Conservation (phyloP, 768 basidiomycete species). For the Amanita jacksonii region DNA sequence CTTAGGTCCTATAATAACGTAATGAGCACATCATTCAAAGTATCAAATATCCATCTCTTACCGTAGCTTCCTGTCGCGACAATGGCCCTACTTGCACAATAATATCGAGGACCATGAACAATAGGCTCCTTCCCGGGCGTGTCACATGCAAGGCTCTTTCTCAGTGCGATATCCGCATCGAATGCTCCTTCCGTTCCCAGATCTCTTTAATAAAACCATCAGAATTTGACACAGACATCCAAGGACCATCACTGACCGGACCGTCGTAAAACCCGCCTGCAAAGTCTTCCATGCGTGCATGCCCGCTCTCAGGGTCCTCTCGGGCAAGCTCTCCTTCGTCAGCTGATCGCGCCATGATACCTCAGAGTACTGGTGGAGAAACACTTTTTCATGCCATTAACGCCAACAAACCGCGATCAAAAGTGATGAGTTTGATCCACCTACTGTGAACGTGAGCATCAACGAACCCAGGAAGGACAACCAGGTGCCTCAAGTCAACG, state of each 20-base stretch:
- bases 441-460: slow-evolving; percentile 48
- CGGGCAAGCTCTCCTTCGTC: slow-evolving; percentile 44
- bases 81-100: slow-evolving; percentile 49
- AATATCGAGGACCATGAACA: slow-evolving; percentile 58
- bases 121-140: slow-evolving; percentile 24
- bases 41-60: background rate
- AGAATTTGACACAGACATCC: background rate
- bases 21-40: slow-evolving; percentile 6
- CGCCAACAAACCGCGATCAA: too few species aligned
- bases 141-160: slow-evolving; percentile 34
- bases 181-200: slow-evolving; percentile 61
- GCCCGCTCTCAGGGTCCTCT: slow-evolving; percentile 52
- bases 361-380: slow-evolving; percentile 52
- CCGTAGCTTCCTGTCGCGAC: slow-evolving; percentile 55
- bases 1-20: slow-evolving; percentile 37
- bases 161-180: slow-evolving; percentile 49
- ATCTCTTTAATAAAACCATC: slow-evolving; percentile 28
- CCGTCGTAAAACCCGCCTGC: slow-evolving; percentile 54
- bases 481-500: slow-evolving; percentile 36
- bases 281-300: slow-evolving; percentile 48
- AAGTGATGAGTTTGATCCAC: slow-evolving; percentile 12
- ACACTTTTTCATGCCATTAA: slow-evolving; percentile 30
- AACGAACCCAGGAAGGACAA: slow-evolving; percentile 47
- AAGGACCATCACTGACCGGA: slow-evolving; percentile 30
- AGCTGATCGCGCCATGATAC: slow-evolving; percentile 54